Evolutionary conservation across 1,284 basidiomycete species (phyloP), one percentile per base, ranked within the genome.

Genomic region (Mycosarcoma maydis): DNA sequence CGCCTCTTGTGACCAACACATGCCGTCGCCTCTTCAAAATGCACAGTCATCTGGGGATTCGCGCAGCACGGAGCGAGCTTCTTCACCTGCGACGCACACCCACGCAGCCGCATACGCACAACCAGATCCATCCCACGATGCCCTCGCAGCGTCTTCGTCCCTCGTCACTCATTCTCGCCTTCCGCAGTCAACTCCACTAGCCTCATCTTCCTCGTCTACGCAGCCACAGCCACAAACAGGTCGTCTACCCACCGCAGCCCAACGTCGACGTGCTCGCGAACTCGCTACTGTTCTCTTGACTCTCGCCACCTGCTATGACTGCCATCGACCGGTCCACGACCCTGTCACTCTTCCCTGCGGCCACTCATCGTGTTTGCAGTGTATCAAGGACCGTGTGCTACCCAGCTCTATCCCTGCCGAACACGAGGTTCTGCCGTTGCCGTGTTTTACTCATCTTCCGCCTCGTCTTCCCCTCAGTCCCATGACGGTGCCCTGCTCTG

Each of bases 321-420:
- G 76, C 49, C 29, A 36, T 5, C 48, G 60, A 11, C 61, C 74
- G 7, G 48, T 75, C 9, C 44, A 49, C n/a, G 72, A 76, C 20
- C 72, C 76, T 3, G 51, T 78, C 36, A 75, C 76, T 6, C 49
- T 78, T 1, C 75, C 76, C 3, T 78, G 76, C 45, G 76, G 74
- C n/a, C 76, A 78, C 48, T 68, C 72, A 6, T 55, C 72, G 0
- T 78, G 76, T 53, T 37, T 72, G n/a, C 61, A 62, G 20, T 78
- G 76, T 38, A 71, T 73, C 64, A 67, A 61, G 37, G 47, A 53
- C 37, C 43, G 39, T 6, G 43, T 56, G 6, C 32, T 60, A 40
- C 60, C 55, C 30, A 38, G 22, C 13, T 38, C 56, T 14, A 51
- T 59, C n/a, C 67, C 60, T 3, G 29, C 56, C 10, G 60, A 61